Evolutionary conservation across 257 asterid species (phyloP).

Genomic region (Agastache rugosa): DNA sequence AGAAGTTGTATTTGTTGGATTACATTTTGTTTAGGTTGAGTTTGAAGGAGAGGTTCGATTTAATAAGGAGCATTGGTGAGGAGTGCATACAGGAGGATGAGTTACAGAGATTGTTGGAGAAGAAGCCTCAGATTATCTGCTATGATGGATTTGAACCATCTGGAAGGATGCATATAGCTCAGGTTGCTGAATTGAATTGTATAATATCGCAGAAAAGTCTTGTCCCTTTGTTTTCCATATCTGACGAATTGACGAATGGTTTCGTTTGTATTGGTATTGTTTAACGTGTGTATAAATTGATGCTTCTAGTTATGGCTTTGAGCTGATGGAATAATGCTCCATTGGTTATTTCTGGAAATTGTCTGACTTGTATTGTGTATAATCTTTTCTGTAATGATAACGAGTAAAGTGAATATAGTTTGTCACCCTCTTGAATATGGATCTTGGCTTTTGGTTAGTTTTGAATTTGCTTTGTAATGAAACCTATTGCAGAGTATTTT

Average conservation of each 20-base stretch:
- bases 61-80: conserved; percentile 83
- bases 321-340: background rate
- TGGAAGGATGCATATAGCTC: conserved; percentile 98
- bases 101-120: conserved; percentile 63
- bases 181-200: conserved; percentile 49
- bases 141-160: conserved; percentile 95
- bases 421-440: background rate
- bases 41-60: conserved; percentile 62
- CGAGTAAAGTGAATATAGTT: background rate
- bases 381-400: background rate
- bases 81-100: conserved; percentile 95
- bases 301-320: background rate
- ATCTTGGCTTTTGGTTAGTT: background rate
- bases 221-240: background rate
- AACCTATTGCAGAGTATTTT: background rate
- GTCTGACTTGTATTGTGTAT: background rate
- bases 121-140: conserved; percentile 73
- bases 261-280: conserved; percentile 8
- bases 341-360: background rate
- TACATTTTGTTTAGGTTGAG: conserved; percentile 49
- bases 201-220: background rate
- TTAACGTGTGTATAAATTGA: background rate
- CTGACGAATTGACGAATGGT: background rate
- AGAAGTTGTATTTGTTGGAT: conserved; percentile 16
- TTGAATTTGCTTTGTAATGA: background rate